Evolutionary conservation across 2,329 filamentous ascomycete species (phyloP), one percentile per base, ranked within the genome.

Genomic region (Keithomyces neogunnii): DNA sequence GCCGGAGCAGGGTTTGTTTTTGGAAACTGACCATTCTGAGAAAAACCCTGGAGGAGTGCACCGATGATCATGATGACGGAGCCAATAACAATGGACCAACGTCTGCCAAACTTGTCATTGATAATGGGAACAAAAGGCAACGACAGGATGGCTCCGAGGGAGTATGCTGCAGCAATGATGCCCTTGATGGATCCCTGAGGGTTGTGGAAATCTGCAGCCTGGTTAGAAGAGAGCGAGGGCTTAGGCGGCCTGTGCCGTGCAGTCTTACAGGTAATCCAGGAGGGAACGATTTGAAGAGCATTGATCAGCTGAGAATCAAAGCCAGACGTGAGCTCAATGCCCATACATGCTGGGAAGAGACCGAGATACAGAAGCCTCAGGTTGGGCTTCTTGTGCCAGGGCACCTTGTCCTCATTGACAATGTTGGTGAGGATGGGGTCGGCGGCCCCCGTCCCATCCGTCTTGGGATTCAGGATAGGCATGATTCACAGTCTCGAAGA

Each of bases 121-220:
- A 83, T 58, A 4, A 75, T 65, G 0, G 79, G 74, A 26, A 83
- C 75, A 49, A 84, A 73, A 0, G 80, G 81, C 1, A 84, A 71
- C 28, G 76, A 76, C 6, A 77, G 64, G 53, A 84, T 74, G 11
- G 79, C 78, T 5, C 81, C 81, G 2, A 84, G 68, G 5, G 76
- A 79, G 63, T 84, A 84, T 13, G 77, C 76, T 2, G 80, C 77
- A 1, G 74, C 73, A 35, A 84, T 73, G 50, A 84, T 74, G 1
- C 81, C 81, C 50, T 74, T 81, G 73, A 48, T 75, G 75, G 4
- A 81, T 57, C 50, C 71, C 69, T 0, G 77, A 72, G 3, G 79
- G 45, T 66, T 66, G 19, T 55, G 59, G 30, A 45, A 61, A 2
- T 61, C 47, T 3, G 46, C 59, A 0, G 57, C 49, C 0, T n/a